Evolutionary conservation across 2,329 filamentous ascomycete genomes (phyloP), one percentile per base, ranked within the genome.

Genomic region (Chrysoporthe deuterocubensis): DNA sequence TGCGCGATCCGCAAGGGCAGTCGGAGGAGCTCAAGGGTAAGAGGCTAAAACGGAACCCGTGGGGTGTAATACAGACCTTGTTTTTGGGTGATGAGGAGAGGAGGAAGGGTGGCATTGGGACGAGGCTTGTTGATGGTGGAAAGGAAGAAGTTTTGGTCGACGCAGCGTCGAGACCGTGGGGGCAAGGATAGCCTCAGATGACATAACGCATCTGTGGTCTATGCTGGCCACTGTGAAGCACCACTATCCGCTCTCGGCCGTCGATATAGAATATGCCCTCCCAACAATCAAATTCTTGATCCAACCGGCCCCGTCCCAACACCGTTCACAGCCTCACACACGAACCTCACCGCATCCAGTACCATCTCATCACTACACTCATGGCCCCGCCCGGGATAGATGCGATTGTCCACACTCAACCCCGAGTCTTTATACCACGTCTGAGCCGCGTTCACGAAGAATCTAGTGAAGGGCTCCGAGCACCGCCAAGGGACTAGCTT

Each of bases 381-480:
- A 76, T 96, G 92, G 0, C 90, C 90, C 0, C 89, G 83, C 0
- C 86, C 89, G 1, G 87, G 82, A 73, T 93, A 94, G 0, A 93
- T 80, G 43, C 86, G 84, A 75, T 94, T 89, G 62, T 89, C 85
- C 5, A 94, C 75, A 46, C 81, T 80, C 1, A 92, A 78, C 0
- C 79, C 78, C 0, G 86, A 82, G 21, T 89, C 85, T 2, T 82
- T 80, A 68, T 82, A 90, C 84, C 83, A 90, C 7, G 77, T 76
- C 2, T 74, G 76, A 3, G 77, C 79, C 0, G 87, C 88, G 8
- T 81, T 78, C 74, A 88, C 87, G 66, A 96, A 78, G 70, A 89
- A 86, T 0, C 82, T 77, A 32, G 92, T 70, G 70, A 95, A 91
- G 0, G 86, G 83, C 74, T 85, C 81, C 3, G 84, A 84, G 65